phyloP scores from a whole-genome alignment of 1,284 basidiomycete genomes.

The Rhodotorula sp. region DNA sequence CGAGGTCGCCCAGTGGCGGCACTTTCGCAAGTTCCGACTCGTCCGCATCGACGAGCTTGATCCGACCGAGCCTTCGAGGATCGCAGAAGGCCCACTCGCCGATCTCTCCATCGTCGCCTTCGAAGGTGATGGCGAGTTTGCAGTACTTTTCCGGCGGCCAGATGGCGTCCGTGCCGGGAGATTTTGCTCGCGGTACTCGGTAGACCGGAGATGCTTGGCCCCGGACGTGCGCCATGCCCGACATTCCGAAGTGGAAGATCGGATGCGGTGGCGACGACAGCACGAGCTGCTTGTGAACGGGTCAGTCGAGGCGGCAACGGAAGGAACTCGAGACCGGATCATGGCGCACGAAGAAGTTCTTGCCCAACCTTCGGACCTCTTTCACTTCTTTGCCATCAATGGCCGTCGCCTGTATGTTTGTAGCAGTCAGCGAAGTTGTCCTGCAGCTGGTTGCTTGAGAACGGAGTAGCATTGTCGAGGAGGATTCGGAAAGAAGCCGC shows the following conservation, averaged over 20 bases:
- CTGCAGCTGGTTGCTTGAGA: too few relatives aligned
- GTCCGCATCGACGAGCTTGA: constrained; percentile 38
- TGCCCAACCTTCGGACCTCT: constrained; percentile 68
- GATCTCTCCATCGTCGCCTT: background rate
- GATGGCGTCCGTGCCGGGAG: constrained; percentile 55
- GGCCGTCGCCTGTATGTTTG: constrained; percentile 57
- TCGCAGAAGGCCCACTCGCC: constrained; percentile 61
- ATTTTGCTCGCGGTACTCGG: constrained; percentile 53
- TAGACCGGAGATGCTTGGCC: constrained; percentile 67
- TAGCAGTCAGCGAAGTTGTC: background rate
- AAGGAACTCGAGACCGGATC: background rate
- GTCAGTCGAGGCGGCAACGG: background rate
- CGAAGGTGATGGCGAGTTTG: constrained; percentile 57
- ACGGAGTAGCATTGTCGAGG: background rate
- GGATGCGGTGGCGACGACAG: constrained; percentile 17
- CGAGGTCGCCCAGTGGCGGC: constrained; percentile 65
- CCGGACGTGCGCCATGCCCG: constrained; percentile 54
- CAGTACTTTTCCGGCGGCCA: constrained; percentile 75
- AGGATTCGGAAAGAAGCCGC: constrained; percentile 45
- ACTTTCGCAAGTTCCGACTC: constrained; percentile 58
- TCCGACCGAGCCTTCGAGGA: constrained; percentile 64
- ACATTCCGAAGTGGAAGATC: constrained; percentile 43
- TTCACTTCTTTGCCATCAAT: constrained; percentile 62
- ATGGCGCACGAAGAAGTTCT: constrained; percentile 54
- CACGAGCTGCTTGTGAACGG: constrained; percentile 15